Percentiles rank a stretch among this genome's conserved stretches.
These are phyloP conservation scores for Rugosomyces carneus DNA, from an alignment of 1,284 basidiomycete genomes.

Conservation along the genomic window DNA sequence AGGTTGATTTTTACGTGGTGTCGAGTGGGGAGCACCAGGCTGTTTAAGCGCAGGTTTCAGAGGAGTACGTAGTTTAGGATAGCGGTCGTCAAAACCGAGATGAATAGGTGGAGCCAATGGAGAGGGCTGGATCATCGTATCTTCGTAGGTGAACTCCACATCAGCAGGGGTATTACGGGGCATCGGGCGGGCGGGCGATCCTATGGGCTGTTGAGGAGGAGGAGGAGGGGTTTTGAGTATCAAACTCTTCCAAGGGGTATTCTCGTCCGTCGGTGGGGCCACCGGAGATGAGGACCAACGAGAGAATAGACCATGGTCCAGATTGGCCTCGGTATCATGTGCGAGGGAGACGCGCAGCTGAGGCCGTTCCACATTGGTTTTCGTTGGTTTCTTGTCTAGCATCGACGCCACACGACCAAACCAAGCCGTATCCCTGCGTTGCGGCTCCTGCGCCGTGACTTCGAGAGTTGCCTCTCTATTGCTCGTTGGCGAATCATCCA, in stretches of 20 bases:
- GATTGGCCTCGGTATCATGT: conserved; percentile 18
- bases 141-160: conserved; percentile 12
- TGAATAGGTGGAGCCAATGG: conserved; percentile 49
- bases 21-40: conserved; percentile 13
- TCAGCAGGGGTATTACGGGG: conserved; percentile 20
- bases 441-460: conserved; percentile 12
- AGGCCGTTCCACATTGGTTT: conserved; percentile 21
- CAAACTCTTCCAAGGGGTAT: conserved; percentile 9
- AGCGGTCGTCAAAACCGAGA: conserved; percentile 38
- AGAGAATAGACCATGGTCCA: conserved; percentile 20
- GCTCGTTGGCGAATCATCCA: conserved; percentile 20
- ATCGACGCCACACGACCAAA: conserved; percentile 24
- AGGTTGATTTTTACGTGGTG: conserved; percentile 8
- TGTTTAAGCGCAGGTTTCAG: conserved; percentile 14
- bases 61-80: conserved; percentile 19
- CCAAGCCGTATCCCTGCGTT: conserved; percentile 25
- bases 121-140: conserved; percentile 15
- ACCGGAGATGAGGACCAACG: conserved; percentile 27
- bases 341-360: conserved; percentile 41
- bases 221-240: conserved; percentile 14
- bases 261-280: conserved; percentile 1
- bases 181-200: conserved; percentile 17
- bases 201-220: conserved; percentile 16
- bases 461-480: conserved; percentile 8
- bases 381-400: conserved; percentile 24